Conservation (phyloP, 2,329 filamentous ascomycete genomes). For the Trichoderma koningii region DNA sequence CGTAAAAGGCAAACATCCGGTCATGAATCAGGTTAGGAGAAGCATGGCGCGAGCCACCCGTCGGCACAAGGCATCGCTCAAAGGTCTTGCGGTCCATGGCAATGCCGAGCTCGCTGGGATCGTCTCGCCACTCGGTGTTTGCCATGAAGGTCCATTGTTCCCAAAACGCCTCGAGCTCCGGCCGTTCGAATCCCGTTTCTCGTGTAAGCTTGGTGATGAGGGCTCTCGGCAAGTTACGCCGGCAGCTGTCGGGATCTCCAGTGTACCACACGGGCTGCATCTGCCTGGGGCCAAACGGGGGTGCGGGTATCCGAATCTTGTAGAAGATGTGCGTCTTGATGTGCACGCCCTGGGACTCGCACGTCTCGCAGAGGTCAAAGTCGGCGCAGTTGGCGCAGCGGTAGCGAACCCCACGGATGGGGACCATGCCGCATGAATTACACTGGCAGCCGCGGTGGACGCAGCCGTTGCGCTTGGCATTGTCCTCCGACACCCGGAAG, state of each 20-base stretch:
- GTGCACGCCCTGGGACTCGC: constrained; percentile 77
- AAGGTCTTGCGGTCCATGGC: constrained; percentile 94
- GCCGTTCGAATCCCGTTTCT: constrained; percentile 78
- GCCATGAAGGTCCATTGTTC: constrained; percentile 97
- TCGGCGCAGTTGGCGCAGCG: constrained; percentile 95
- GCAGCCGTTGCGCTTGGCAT: constrained; percentile 83
- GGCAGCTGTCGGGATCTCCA: constrained; percentile 75
- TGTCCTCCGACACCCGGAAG: constrained; percentile 92
- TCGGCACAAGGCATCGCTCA: constrained; percentile 84
- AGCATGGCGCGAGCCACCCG: constrained; percentile 75
- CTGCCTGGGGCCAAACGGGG: constrained; percentile 78
- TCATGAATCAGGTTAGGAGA: constrained; percentile 91
- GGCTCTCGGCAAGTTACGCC: constrained; percentile 64
- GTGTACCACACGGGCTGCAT: constrained; percentile 85
- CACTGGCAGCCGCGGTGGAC: constrained; percentile 91
- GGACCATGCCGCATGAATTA: constrained; percentile 82
- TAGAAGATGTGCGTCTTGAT: constrained; percentile 94
- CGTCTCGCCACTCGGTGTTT: constrained; percentile 78
- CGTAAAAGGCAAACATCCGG: constrained; percentile 95
- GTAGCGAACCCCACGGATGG: constrained; percentile 90
- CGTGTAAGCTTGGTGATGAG: constrained; percentile 69
- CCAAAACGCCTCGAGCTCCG: constrained; percentile 90
- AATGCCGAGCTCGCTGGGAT: constrained; percentile 74
- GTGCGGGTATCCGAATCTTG: constrained; percentile 88
- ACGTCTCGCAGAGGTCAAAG: constrained; percentile 92